These are phyloP conservation scores for Aspergillus fructus DNA, from an alignment of 2,329 filamentous ascomycete genomes.

Conservation along the genomic window DNA sequence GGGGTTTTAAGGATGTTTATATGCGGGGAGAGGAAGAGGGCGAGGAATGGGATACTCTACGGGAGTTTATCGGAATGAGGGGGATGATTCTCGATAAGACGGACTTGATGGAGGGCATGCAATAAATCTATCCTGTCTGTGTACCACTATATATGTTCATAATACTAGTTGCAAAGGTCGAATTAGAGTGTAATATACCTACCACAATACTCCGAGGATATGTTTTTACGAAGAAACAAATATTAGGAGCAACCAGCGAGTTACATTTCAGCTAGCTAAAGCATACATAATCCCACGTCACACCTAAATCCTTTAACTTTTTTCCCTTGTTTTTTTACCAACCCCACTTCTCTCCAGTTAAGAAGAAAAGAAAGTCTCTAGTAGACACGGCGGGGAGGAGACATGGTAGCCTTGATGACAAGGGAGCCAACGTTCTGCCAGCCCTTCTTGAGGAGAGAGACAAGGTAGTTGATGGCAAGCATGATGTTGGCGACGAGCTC, in stretches of 20 bases:
- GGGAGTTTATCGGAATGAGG: slow-evolving; percentile 77
- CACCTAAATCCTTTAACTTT: slow-evolving; percentile 13
- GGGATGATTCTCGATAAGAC: slow-evolving; percentile 89
- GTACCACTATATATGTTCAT: not conserved
- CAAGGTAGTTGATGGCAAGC: slow-evolving; percentile 99
- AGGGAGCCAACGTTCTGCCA: slow-evolving; percentile 99
- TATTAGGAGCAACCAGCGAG: slow-evolving; percentile 30
- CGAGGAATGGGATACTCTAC: slow-evolving; percentile 80
- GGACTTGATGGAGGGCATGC: slow-evolving; percentile 91
- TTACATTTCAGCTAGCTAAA: slow-evolving; percentile 35
- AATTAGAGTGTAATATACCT: not conserved
- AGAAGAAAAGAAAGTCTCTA: slow-evolving; percentile 53
- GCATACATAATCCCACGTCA: slow-evolving; percentile 28
- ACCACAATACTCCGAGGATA: not conserved
- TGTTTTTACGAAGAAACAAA: not conserved
- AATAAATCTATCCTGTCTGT: slow-evolving; percentile 42
- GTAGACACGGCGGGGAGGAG: slow-evolving; percentile 95
- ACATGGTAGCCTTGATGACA: slow-evolving; percentile 99
- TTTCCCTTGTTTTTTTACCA: not conserved
- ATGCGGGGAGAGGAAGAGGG: slow-evolving; percentile 88
- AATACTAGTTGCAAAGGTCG: not conserved
- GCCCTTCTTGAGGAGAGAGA: slow-evolving; percentile 99
- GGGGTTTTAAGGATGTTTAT: slow-evolving; percentile 83
- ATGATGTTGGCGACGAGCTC: slow-evolving; percentile 98
- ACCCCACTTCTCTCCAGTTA: not conserved